Conservation (phyloP, 2,329 filamentous ascomycete genomes). For the Nigrograna mackinnonii region DNA sequence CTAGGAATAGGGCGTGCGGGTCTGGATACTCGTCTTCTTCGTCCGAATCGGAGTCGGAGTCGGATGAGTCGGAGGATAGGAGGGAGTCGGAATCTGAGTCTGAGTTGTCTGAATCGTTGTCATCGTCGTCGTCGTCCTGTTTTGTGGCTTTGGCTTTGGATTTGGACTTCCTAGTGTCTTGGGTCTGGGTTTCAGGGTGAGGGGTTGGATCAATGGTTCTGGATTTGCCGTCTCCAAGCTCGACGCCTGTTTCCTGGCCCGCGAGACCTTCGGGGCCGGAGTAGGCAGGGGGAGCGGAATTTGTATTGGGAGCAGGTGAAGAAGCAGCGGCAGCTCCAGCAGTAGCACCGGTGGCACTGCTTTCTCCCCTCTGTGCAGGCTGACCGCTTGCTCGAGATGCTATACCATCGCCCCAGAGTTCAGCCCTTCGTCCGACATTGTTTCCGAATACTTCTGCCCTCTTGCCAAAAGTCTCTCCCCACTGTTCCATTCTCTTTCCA, state of each 20-base stretch:
- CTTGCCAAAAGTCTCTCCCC: constrained; percentile 33
- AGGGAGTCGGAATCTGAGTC: constrained; percentile 20
- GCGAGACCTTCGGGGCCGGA: too few species aligned
- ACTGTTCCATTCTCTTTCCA: constrained; percentile 29
- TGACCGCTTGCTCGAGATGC: constrained; percentile 4
- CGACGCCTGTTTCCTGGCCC: constrained; percentile 24
- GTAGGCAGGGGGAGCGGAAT: too few species aligned
- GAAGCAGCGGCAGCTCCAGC: not conserved
- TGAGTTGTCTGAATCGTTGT: constrained; percentile 13
- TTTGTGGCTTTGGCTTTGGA: not conserved
- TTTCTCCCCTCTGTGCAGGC: not conserved
- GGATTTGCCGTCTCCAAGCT: constrained; percentile 8
- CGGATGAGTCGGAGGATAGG: constrained; percentile 22
- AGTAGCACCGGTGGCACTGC: not conserved
- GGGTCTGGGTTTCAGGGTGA: constrained; percentile 1
- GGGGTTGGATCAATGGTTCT: not conserved
- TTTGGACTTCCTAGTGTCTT: constrained; percentile 4
- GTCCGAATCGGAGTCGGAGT: constrained; percentile 17
- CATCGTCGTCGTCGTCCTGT: constrained; percentile 8
- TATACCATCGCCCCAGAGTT: constrained; percentile 14
- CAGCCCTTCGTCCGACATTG: constrained; percentile 12
- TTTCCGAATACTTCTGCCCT: constrained; percentile 18
- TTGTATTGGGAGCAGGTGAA: too few species aligned
- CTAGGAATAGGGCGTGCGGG: constrained; percentile 12
- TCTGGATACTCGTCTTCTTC: constrained; percentile 15